Percentiles rank a stretch among this genome's conserved stretches.
phyloP scores from a whole-genome alignment of 495 filamentous ascomycete species.

The Podospora sp. region DNA sequence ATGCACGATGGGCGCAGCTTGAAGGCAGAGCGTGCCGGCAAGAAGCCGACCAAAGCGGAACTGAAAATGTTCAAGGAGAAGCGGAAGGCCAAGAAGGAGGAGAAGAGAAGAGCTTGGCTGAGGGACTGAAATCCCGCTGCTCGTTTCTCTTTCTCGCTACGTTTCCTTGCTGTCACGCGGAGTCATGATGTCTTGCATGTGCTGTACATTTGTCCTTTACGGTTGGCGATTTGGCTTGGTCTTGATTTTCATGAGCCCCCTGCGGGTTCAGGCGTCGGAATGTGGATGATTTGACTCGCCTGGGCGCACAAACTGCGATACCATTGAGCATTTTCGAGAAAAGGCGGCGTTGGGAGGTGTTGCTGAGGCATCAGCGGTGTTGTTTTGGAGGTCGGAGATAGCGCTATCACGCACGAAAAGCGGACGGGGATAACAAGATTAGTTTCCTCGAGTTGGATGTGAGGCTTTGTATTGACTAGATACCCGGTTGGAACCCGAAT shows the following conservation, averaged over 20 bases:
- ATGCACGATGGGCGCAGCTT: slow-evolving; percentile 88
- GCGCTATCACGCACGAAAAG: too few relatives aligned
- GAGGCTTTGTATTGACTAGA: not conserved
- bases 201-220: not conserved
- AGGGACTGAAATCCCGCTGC: slow-evolving; percentile 60
- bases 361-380: not conserved
- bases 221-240: not conserved
- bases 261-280: not conserved
- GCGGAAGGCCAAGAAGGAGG: slow-evolving; percentile 79
- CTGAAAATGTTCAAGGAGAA: slow-evolving; percentile 74
- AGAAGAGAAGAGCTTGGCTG: slow-evolving; percentile 91
- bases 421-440: too few relatives aligned
- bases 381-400: not conserved
- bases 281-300: not conserved
- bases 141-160: not conserved
- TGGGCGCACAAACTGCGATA: not conserved
- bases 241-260: not conserved
- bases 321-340: slow-evolving; percentile 15
- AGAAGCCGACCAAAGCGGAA: slow-evolving; percentile 84
- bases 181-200: not conserved
- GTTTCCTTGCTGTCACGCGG: not conserved
- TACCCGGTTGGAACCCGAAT: not conserved
- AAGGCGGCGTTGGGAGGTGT: not conserved
- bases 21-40: slow-evolving; percentile 85
- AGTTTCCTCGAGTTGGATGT: not conserved